phyloP scores from a whole-genome alignment of 1,139 yeast genomes.

The Hyphopichia fennica region DNA sequence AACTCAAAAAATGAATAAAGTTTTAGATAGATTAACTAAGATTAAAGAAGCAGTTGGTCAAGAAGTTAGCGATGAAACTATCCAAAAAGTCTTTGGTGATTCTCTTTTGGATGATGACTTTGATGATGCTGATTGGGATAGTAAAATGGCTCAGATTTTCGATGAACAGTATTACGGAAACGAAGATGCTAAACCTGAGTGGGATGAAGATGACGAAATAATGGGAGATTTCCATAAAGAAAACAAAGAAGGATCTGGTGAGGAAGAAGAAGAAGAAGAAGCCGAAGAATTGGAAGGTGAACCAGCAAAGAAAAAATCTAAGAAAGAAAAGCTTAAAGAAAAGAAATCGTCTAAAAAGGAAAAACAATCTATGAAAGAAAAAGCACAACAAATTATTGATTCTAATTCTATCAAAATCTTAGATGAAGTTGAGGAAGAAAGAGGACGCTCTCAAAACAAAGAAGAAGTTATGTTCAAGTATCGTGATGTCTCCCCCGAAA shows the following conservation, averaged over 20 bases:
- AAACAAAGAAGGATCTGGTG: conserved; percentile 18
- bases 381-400: conserved; percentile 72
- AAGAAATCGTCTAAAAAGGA: conserved; percentile 64
- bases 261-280: conserved; percentile 24
- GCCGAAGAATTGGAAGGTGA: conserved; percentile 40
- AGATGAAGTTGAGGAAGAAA: conserved; percentile 67
- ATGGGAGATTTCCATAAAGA: conserved; percentile 21
- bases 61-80: conserved; percentile 63
- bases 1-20: conserved; percentile 71
- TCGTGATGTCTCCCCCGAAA: conserved; percentile 93
- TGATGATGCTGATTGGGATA: conserved; percentile 91
- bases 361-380: conserved; percentile 57
- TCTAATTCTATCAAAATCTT: conserved; percentile 42
- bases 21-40: conserved; percentile 72
- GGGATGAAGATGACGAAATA: conserved; percentile 34
- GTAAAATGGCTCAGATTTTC: conserved; percentile 79
- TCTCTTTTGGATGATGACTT: conserved; percentile 82
- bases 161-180: conserved; percentile 75
- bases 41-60: conserved; percentile 84
- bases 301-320: conserved; percentile 39
- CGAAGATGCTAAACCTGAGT: conserved; percentile 45
- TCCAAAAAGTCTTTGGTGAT: conserved; percentile 67
- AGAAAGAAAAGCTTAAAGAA: conserved; percentile 51
- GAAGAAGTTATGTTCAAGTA: conserved; percentile 67
- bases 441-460: conserved; percentile 47